Conservation (phyloP, 2,329 filamentous ascomycete genomes). For the Diatrype stigma region DNA sequence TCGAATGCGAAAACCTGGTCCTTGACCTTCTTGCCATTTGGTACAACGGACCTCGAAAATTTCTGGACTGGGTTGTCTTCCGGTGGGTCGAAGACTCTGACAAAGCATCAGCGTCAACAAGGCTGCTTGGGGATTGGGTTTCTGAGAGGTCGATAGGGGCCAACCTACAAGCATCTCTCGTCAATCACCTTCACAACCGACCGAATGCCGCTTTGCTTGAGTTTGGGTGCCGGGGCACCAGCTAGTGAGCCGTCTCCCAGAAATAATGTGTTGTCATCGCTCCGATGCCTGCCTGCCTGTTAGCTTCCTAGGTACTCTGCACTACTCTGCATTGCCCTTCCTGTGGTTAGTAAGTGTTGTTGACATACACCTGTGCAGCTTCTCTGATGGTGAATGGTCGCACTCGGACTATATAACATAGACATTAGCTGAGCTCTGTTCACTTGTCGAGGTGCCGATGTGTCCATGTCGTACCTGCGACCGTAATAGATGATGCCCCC, state of each 20-base stretch:
- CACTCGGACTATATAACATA: slow-evolving; percentile 55
- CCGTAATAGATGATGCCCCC: slow-evolving; percentile 55
- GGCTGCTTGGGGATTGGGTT: background rate
- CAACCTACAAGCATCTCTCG: slow-evolving; percentile 84
- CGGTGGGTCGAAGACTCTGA: slow-evolving; percentile 90
- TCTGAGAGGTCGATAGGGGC: background rate
- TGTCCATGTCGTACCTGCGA: slow-evolving; percentile 43
- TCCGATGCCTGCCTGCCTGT: slow-evolving; percentile 46
- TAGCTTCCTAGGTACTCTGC: slow-evolving; percentile 1
- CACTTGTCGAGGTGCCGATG: background rate
- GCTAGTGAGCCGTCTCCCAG: slow-evolving; percentile 96
- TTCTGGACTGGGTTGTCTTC: slow-evolving; percentile 90
- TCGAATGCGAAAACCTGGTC: slow-evolving; percentile 98
- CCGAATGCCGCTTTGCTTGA: slow-evolving; percentile 80
- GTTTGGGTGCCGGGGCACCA: slow-evolving; percentile 76
- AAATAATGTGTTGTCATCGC: slow-evolving; percentile 84
- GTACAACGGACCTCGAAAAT: slow-evolving; percentile 77
- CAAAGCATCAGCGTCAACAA: slow-evolving; percentile 1
- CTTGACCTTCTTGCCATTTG: slow-evolving; percentile 85
- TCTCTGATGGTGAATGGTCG: slow-evolving; percentile 81
- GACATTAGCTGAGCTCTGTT: slow-evolving; percentile 22
- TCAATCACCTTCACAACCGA: slow-evolving; percentile 95
- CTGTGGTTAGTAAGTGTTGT: background rate
- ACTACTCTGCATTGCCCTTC: background rate
- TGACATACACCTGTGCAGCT: slow-evolving; percentile 76